Evolutionary conservation across 2,329 filamentous ascomycete species (phyloP).

Genomic region (Lasiodiplodia sp.): DNA sequence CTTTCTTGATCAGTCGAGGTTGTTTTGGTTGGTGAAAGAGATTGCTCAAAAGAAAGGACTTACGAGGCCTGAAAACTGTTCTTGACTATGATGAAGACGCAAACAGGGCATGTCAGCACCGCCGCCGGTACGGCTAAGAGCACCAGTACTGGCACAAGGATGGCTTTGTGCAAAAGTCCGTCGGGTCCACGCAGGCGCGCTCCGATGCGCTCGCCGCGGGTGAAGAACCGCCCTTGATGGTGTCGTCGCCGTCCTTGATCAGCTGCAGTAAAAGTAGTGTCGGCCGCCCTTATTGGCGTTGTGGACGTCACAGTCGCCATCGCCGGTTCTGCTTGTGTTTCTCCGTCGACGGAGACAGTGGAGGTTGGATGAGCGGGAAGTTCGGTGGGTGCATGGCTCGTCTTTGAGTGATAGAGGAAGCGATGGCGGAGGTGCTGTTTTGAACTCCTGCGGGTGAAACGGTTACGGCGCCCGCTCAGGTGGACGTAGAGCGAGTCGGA

Average conservation of each 20-base stretch:
- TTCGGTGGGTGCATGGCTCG: too few species aligned
- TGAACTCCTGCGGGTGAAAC: background rate
- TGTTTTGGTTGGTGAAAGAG: background rate
- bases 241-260: background rate
- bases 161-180: background rate
- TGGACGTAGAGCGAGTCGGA: slow-evolving; percentile 7
- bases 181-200: background rate
- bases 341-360: background rate
- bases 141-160: background rate
- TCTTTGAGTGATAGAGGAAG: background rate
- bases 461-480: background rate
- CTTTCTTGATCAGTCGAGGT: background rate
- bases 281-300: background rate
- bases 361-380: too few species aligned
- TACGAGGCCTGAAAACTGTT: background rate
- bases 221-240: background rate
- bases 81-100: background rate
- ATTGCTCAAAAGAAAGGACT: too few species aligned
- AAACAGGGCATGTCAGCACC: background rate
- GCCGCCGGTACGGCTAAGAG: background rate
- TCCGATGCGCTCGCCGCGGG: background rate
- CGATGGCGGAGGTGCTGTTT: background rate
- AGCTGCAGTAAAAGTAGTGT: background rate
- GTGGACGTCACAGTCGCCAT: too few species aligned
- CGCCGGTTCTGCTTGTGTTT: background rate